Base-by-base conservation (phyloP, 345 rosid species). In the Arabis alpina region DNA sequence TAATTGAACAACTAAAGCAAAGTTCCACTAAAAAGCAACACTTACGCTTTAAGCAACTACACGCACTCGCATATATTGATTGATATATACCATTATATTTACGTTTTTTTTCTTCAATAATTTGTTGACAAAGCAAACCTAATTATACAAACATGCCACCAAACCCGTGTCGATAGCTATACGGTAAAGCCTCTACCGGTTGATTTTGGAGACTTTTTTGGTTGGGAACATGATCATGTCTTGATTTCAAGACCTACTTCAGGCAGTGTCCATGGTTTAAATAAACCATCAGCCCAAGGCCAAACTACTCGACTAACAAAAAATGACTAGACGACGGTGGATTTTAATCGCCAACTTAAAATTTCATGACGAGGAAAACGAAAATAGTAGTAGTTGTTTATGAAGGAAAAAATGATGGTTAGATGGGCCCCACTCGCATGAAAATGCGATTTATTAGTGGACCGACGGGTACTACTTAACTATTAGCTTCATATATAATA, bases 21-120 rank as follows among this genome's bases (percentile, higher is more conserved):
- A 53, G 73, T 60, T 60, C 59, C 74, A 10, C 32, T 61, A 8
- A 1, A 75, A 74, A 59, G 58, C 64, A 47, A 10, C 37, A 53
- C 74, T 75, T 75, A 68, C 70, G 58, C 69, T 47, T 54, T 54
- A 75, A 75, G 78, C 70, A 61, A 75, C 70, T 61, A 68, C 59
- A 34, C 57, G 63, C 73, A 74, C 73, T 61, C 64, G 64, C 44
- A 53, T 54, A 36, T n/a, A n/a, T n/a, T n/a, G n/a, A n/a, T n/a
- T n/a, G n/a, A n/a, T n/a, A n/a, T 67, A 44, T 34, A 63, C 41
- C 27, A 51, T 56, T 56, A 40, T 64, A 32, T 57, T 28, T 7
- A 34, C 15, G 8, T 57, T 23, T 58, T 37, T 19, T 65, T 2
- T 66, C 23, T 37, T 12, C 3, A 24, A 13, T 14, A 8, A 8